Evolutionary conservation across 1,139 yeast genomes (phyloP).

Genomic region (Keqinozyma sinolaborantium): DNA sequence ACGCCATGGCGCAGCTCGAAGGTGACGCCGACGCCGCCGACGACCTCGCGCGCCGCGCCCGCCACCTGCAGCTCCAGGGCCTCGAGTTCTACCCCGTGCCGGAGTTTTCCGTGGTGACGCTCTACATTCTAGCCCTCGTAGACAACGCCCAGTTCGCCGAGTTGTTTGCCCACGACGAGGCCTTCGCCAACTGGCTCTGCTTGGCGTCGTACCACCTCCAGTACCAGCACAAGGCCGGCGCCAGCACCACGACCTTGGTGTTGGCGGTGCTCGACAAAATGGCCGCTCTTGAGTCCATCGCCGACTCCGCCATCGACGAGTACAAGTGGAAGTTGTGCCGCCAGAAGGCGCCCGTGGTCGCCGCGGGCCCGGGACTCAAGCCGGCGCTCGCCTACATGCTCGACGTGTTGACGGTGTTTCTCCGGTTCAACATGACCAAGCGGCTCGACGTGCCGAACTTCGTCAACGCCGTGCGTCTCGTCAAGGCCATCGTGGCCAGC

Average conservation of each 20-base stretch:
- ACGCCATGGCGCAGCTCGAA: constrained; percentile 3
- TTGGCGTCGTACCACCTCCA: constrained; percentile 34
- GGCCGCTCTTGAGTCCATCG: constrained; percentile 11
- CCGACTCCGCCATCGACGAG: constrained; percentile 28
- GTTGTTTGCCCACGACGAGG: constrained; percentile 10
- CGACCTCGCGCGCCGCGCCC: constrained; percentile 4
- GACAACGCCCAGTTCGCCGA: constrained; percentile 4
- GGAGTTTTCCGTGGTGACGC: constrained; percentile 23
- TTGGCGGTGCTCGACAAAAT: constrained; percentile 16
- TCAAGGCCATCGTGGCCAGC: constrained; percentile 6
- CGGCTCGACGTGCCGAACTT: constrained; percentile 28
- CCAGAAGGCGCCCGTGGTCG: constrained; percentile 34
- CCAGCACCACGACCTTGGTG: constrained; percentile 20
- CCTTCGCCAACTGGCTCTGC: constrained; percentile 35
- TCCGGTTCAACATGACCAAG: constrained; percentile 38
- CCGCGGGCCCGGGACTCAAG: constrained; percentile 21
- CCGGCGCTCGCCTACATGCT: constrained; percentile 32
- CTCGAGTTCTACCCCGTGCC: constrained; percentile 11
- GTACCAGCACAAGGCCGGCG: constrained; percentile 28
- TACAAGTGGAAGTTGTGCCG: constrained; percentile 41
- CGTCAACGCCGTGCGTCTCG: constrained; percentile 9
- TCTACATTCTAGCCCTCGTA: constrained; percentile 11
- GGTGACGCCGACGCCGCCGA: constrained; percentile 5
- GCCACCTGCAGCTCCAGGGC: constrained; percentile 3
- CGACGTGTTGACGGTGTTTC: constrained; percentile 33